phyloP scores from a whole-genome alignment of 164 flowering plant genomes.

The Aristolochia fimbriata region DNA sequence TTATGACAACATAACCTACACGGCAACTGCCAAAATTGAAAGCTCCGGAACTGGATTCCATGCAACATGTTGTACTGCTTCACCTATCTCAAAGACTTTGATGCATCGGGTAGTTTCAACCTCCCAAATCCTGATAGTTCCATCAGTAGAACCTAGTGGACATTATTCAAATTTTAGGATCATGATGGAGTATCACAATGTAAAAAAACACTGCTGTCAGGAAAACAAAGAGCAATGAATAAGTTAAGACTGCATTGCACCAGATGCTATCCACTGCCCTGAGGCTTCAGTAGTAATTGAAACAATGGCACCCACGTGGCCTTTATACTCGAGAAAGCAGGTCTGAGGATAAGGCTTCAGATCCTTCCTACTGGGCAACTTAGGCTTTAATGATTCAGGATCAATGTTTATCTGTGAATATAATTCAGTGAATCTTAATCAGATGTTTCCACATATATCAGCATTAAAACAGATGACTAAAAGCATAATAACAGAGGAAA shows the following conservation, averaged over 20 bases:
- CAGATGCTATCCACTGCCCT: slow-evolving; percentile 93
- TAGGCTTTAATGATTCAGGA: slow-evolving; percentile 90
- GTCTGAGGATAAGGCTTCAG: slow-evolving; percentile 78
- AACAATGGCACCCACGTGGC: slow-evolving; percentile 68
- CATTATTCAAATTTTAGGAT: slow-evolving; percentile 5
- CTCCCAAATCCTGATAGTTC: slow-evolving; percentile 93
- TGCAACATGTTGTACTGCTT: slow-evolving; percentile 57
- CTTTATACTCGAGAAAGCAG: slow-evolving; percentile 82
- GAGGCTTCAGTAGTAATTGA: slow-evolving; percentile 65
- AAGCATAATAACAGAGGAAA: not conserved
- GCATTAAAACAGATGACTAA: not conserved
- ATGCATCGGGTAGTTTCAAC: slow-evolving; percentile 84
- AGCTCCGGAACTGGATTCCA: slow-evolving; percentile 84
- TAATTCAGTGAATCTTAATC: not conserved
- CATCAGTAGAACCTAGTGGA: slow-evolving; percentile 70
- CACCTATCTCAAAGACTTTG: slow-evolving; percentile 61
- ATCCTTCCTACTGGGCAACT: slow-evolving; percentile 81
- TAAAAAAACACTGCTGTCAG: not conserved
- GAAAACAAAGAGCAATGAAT: not conserved
- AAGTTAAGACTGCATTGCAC: slow-evolving; percentile 20
- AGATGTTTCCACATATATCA: not conserved
- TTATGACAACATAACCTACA: slow-evolving; percentile 30
- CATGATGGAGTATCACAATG: not conserved
- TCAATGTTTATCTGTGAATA: slow-evolving; percentile 71
- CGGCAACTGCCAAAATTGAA: slow-evolving; percentile 66